These are phyloP conservation scores for Dactylis glomerata DNA, from an alignment of 176 grass and related monocot genomes.

Conservation along the genomic window DNA sequence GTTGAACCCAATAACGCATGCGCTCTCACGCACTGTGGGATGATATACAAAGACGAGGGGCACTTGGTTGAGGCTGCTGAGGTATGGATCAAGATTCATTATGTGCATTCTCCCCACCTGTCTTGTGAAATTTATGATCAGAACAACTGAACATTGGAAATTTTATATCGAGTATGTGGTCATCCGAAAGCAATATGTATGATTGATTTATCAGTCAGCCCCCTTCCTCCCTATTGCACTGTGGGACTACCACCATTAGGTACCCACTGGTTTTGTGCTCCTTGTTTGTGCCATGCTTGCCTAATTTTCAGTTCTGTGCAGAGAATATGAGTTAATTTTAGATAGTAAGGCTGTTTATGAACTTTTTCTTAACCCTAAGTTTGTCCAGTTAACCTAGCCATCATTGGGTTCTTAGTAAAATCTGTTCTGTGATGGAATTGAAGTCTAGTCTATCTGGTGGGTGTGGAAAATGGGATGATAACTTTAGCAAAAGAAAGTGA, in stretches of 20 bases:
- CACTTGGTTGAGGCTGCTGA: conserved; percentile 87
- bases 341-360: not conserved
- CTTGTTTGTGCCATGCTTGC: conserved; percentile 1
- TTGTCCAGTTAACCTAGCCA: not conserved
- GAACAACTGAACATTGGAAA: not conserved
- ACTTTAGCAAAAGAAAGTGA: not conserved
- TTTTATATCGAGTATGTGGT: not conserved
- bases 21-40: conserved; percentile 90
- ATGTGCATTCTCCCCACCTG: conserved; percentile 15
- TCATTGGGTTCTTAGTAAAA: not conserved
- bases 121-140: too few relatives aligned
- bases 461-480: not conserved
- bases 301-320: not conserved
- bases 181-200: not conserved
- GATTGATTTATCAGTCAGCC: not conserved
- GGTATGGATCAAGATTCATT: conserved; percentile 40
- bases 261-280: not conserved
- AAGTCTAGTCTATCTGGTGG: not conserved
- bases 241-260: not conserved
- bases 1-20: conserved; percentile 70
- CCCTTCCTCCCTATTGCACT: not conserved
- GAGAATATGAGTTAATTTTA: not conserved
- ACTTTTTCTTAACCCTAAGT: not conserved
- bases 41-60: conserved; percentile 97
- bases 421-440: not conserved